These are phyloP conservation scores for Ustilago xerochloae DNA, from an alignment of 1,284 basidiomycete genomes.

Conservation along the genomic window DNA sequence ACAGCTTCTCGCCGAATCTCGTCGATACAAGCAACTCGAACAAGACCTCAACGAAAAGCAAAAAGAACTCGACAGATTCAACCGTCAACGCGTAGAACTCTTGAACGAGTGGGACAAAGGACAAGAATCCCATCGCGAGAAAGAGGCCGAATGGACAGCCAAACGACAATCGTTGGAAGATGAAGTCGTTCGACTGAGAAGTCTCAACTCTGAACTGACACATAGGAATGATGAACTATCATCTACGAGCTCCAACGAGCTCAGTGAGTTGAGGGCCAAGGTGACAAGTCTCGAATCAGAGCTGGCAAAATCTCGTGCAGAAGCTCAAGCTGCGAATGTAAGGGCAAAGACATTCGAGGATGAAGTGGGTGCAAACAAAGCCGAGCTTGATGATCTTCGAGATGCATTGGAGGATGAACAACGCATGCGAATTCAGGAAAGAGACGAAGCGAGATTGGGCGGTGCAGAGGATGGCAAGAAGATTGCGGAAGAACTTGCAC, in stretches of 20 bases:
- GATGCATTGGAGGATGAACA: conserved; percentile 50
- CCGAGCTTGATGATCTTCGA: conserved; percentile 45
- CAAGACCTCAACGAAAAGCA: conserved; percentile 49
- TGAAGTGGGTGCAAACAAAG: conserved; percentile 33
- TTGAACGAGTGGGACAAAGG: conserved; percentile 59
- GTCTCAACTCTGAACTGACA: conserved; percentile 36
- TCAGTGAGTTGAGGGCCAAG: conserved; percentile 8
- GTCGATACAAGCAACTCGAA: conserved; percentile 58
- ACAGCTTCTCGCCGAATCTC: conserved; percentile 47
- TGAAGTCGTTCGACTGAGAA: conserved; percentile 36
- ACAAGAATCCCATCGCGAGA: conserved; percentile 35
- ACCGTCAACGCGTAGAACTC: conserved; percentile 58
- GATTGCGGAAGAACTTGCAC: conserved; percentile 39
- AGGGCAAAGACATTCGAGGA: conserved; percentile 20
- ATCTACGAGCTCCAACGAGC: conserved; percentile 10
- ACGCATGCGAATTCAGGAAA: conserved; percentile 21
- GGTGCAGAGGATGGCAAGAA: conserved; percentile 24
- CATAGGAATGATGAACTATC: conserved; percentile 27
- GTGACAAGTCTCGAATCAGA: conserved; percentile 31
- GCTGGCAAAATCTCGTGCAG: conserved; percentile 24
- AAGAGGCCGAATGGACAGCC: conserved; percentile 39
- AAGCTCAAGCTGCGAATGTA: conserved; percentile 27
- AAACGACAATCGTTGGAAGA: conserved; percentile 40
- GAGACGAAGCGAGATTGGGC: conserved; percentile 11
- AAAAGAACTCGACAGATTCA: conserved; percentile 58